Evolutionary conservation across 768 basidiomycete species (phyloP).

Genomic region (Ramaria sp.): DNA sequence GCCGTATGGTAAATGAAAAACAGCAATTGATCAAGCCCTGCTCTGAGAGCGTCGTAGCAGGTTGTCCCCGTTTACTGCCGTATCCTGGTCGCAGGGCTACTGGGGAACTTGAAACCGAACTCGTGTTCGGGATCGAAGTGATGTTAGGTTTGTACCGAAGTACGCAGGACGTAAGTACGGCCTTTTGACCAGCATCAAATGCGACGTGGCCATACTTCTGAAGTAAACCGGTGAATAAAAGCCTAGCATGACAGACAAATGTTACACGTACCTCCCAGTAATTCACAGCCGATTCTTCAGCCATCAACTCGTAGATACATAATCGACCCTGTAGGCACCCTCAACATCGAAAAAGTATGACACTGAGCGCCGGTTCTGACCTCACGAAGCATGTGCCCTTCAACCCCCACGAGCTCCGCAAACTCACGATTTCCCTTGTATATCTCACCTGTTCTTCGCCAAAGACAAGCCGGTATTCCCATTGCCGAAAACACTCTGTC

Average conservation of each 20-base stretch:
- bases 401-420: slow-evolving; percentile 79
- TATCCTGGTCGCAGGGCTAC: slow-evolving; percentile 9
- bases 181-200: slow-evolving; percentile 86
- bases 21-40: slow-evolving; percentile 79
- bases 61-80: slow-evolving; percentile 16
- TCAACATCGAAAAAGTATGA: background rate
- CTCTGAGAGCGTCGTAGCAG: slow-evolving; percentile 32
- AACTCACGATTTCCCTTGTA: slow-evolving; percentile 98
- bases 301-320: slow-evolving; percentile 97
- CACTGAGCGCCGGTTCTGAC: slow-evolving; percentile 29
- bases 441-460: slow-evolving; percentile 95
- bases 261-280: slow-evolving; percentile 78
- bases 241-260: background rate
- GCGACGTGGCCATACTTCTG: slow-evolving; percentile 94
- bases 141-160: slow-evolving; percentile 67
- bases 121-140: slow-evolving; percentile 27
- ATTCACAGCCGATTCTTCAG: slow-evolving; percentile 91
- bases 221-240: background rate
- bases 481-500: slow-evolving; percentile 92
- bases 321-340: slow-evolving; percentile 53
- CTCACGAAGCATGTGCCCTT: slow-evolving; percentile 82
- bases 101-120: slow-evolving; percentile 17
- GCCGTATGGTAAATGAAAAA: slow-evolving; percentile 82
- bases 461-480: slow-evolving; percentile 94
- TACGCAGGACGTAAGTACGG: slow-evolving; percentile 86